Evolutionary conservation across 2,329 filamentous ascomycete species (phyloP).

Genomic region (Fusarium pininemorale): DNA sequence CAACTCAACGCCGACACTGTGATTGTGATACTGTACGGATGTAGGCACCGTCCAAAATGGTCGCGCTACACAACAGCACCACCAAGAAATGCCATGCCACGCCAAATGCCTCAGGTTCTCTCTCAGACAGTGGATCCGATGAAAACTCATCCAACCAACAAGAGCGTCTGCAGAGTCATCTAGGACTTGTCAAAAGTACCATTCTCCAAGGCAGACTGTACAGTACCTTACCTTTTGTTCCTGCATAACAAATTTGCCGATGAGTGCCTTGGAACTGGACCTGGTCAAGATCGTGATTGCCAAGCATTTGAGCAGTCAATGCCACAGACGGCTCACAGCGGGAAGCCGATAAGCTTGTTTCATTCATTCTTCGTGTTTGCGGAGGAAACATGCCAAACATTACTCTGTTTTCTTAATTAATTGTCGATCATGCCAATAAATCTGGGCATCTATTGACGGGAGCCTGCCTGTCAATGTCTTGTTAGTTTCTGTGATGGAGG

Average conservation of each 20-base stretch:
- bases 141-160: conserved; percentile 13
- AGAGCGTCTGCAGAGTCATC: not conserved
- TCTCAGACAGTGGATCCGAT: conserved; percentile 27
- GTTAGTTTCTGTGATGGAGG: conserved; percentile 1
- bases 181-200: conserved; percentile 14
- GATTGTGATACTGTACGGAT: conserved; percentile 29
- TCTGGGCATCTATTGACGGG: conserved; percentile 25
- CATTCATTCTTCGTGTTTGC: conserved; percentile 11
- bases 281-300: conserved; percentile 16
- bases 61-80: conserved; percentile 10
- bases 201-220: not conserved
- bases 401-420: not conserved
- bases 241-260: not conserved
- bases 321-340: conserved; percentile 14
- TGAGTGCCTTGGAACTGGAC: not conserved
- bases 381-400: not conserved
- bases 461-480: conserved; percentile 1
- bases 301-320: conserved; percentile 14
- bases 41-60: conserved; percentile 30
- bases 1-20: conserved; percentile 5
- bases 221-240: rapidly evolving
- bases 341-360: conserved; percentile 38
- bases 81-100: not conserved
- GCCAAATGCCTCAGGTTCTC: conserved; percentile 31
- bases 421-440: not conserved